Base-by-base conservation (phyloP, 2,329 filamentous ascomycete genomes). In the Trichoderma semiorbis region DNA sequence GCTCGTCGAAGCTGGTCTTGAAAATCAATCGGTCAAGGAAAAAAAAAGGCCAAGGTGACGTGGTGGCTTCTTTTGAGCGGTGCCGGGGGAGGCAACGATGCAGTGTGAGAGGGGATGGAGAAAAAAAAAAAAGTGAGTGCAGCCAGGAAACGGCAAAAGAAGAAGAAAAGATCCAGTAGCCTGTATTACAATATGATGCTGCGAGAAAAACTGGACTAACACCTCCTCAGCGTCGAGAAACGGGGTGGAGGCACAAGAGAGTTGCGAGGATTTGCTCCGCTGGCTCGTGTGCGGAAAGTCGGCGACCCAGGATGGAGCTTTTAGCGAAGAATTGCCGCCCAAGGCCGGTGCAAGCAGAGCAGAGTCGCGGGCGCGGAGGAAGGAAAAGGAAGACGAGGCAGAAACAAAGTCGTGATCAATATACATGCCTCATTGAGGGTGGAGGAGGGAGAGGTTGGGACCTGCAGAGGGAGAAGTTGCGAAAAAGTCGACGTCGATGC, bases 371-470 rank as follows among this genome's bases (percentile, higher is more conserved):
- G 69, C 70, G 66, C 72, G 71, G 74, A 73, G 62, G 8, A 47
- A 70, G 69, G 53, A 60, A 69, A 47, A 18, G 57, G 60, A 34
- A 50, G 53, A 66, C 58, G 69, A 75, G 73, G 72, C 75, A 77
- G 76, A 78, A 78, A 78, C 76, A 75, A 78, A 79, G 75, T 74
- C 77, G 66, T 43, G 74, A 77, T 81, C 78, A 80, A 80, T 80
- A 80, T 79, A 81, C 78, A 81, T 76, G 79, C 79, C 78, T 78
- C 80, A 80, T 79, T 74, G 75, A 75, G 71, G 75, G 76, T 72
- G 74, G 74, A 30, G 63, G 63, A 73, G 55, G 67, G 72, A 65
- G 72, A 70, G 68, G 69, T 57, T 69, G 70, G 75, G 75, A 24
- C 75, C 77, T 76, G 74, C 78, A 76, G 76, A 75, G 77, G 75